These are phyloP conservation scores for Triglochin maritima DNA, from an alignment of 106 monocot genomes.

Conservation along the genomic window DNA sequence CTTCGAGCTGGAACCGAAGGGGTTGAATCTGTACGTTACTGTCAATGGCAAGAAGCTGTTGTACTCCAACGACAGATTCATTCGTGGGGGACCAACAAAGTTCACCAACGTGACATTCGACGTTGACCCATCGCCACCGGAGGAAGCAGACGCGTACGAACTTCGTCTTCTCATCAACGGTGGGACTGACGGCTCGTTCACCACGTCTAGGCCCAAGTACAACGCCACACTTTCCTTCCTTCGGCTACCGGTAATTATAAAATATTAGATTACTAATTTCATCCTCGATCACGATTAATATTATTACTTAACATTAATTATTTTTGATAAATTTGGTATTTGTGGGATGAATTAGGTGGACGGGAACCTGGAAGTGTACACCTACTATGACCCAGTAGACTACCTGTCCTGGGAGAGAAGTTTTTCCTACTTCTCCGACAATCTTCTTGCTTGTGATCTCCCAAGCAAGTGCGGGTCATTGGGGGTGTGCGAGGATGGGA, in stretches of 20 bases:
- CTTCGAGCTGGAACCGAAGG: slow-evolving; percentile 9
- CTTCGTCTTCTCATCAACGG: background rate
- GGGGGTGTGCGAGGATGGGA: slow-evolving; percentile 42
- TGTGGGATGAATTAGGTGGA: background rate
- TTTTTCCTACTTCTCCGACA: slow-evolving; percentile 6
- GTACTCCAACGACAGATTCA: slow-evolving; percentile 9
- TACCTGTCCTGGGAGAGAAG: slow-evolving; percentile 3
- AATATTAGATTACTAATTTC: too few species aligned
- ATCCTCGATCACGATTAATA: too few species aligned
- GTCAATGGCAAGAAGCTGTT: background rate
- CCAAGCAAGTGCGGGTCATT: slow-evolving; percentile 36
- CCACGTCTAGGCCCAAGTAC: slow-evolving; percentile 8
- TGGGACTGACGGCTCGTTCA: background rate
- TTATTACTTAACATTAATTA: too few species aligned
- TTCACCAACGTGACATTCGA: slow-evolving; percentile 7
- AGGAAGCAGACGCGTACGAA: too few species aligned
- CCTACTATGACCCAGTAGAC: slow-evolving; percentile 8
- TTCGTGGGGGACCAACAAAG: background rate
- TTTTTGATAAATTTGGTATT: too few species aligned
- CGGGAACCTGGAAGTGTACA: slow-evolving; percentile 15
- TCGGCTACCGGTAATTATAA: background rate
- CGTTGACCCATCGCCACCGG: background rate
- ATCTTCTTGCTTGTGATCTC: slow-evolving; percentile 21
- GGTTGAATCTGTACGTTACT: slow-evolving; percentile 4
- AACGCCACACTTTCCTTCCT: slow-evolving; percentile 18